Evolutionary conservation across 192 early-diverging fungal genomes (phyloP), one percentile per base, ranked within the genome.

Genomic region (Anaeromyces robustus): DNA sequence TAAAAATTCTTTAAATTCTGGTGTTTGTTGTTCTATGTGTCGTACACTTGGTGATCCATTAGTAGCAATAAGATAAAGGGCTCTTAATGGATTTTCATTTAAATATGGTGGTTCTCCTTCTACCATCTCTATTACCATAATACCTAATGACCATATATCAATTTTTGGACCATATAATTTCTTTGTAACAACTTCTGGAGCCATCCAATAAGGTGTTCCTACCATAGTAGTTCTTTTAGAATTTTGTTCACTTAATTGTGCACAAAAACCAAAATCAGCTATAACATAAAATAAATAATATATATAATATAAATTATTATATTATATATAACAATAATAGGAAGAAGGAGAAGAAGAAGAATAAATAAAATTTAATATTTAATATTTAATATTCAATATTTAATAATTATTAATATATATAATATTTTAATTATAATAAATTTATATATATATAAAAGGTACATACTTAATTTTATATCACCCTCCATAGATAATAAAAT

Each of bases 131-230:
- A 91, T 91, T 5, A 86, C 89, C 82, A 87, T 89, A 83, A 91
- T 91, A 17, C 89, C 89, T 12, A 90, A 80, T 7, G 89, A 90
- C 89, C 89, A 91, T 18, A 91, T 84, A 80, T 91, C 89, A 4
- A 87, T 86, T 84, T 39, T 86, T 86, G 78, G 85, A 84, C 68
- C 94, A 83, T 98, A 98, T 82, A 94, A 93, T 84, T 95, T 94
- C 41, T 93, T 91, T 78, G 89, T 94, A 19, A 98, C 95, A 9
- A 98, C 96, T 85, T 98, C 97, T 29, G 97, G 97, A n/a, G 97
- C 95, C 97, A 98, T 98, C 96, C 96, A 97, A 88, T 95, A 98
- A 13, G 95, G 94, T 30, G 96, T 97, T 29, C 43, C 43, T 22
- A 52, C 43, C 43, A 52, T 52, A 2, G 43, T 52, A 4, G 43